Base-by-base conservation (phyloP, 768 basidiomycete species). In the Macrocybe gigantea region DNA sequence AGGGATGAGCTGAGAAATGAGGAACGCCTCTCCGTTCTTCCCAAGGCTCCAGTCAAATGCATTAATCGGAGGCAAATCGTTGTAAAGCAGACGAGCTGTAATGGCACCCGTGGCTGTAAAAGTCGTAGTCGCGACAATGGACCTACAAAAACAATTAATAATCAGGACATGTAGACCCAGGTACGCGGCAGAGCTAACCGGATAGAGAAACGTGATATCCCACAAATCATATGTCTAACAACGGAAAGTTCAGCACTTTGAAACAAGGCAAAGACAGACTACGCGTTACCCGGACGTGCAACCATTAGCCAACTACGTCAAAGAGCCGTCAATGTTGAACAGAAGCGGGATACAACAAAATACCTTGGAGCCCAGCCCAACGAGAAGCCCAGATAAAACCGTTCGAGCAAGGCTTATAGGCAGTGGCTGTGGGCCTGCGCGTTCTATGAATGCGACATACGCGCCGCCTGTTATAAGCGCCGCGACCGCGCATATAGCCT, bases 151-250 rank as follows among this genome's bases (percentile, higher is more conserved):
- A 41, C 15, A 33, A 40, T 43, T 39, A 49, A 33, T 30, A n/a
- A 41, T 45, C 37, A 44, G 47, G 44, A 35, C 53, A 54, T 52
- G 46, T 50, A 52, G 30, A 30, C 41, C 38, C 36, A 38, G n/a
- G 12, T 14, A 10, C 34, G 44, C 37, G 38, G 40, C 46, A 14
- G 36, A 33, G 53, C 68, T 41, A 56, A 79, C 82, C 82, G 71
- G 44, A 60, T 33, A 37, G 82, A 83, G 49, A 80, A 66, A 30
- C 77, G 73, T 35, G 81, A 77, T 37, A 82, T 45, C 31, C 82
- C 82, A 49, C 71, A 72, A 47, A 84, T 68, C 82, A 84, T 83
- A 65, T 84, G 82, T 40, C 82, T 82, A 46, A 33, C 37, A 5
- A 45, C 14, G 4, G 36, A 11, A 14, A 38, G 4, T 38, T 11